Evolutionary conservation across 331 rosid genomes (phyloP), one percentile per base, ranked within the genome.

Genomic region (Rhamnella rubrinervis): DNA sequence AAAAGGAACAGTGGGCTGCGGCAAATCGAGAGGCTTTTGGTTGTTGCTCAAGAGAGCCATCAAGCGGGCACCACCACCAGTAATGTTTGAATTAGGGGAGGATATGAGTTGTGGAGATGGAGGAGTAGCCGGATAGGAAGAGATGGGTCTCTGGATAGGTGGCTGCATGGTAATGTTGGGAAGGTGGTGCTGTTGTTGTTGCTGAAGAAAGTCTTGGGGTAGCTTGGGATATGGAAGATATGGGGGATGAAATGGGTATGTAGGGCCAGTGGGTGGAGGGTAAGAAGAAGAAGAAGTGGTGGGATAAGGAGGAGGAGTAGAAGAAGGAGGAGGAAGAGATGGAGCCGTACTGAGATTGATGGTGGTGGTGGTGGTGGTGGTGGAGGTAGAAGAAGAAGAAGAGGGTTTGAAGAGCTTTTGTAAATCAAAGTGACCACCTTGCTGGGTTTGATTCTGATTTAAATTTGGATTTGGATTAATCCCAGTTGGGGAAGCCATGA

Each of bases 21-120:
- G 60, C 49, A 66, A 28, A 57, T 38, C 65, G 65, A 19, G 56
- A 57, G 73, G 55, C 55, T 41, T 69, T 31, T 44, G 55, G 71
- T 19, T 38, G 71, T 19, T 38, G 56, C 46, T 68, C 55, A 68
- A 18, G 20, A 68, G 64, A 5, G 96, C 97, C 96, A 87, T 92
- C 78, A 89, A 79, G 46, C 96, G 82, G 8, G 96, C 93, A 6
- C 97, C 96, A 6, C 97, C 96, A 12, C 66, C 44, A 10, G n/a
- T 86, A 84, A 77, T 78, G 46, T 66, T 87, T 38, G 96, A 91
- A 3, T 78, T 86, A 31, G 35, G 35, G 35, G 35, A 31, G 35
- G 35, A 31, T 31, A 31, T 31, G 35, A 31, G 35, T 31, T 31
- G 35, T 41, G 78, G 88, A 19, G 95, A 60, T 83, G 90, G 35